phyloP scores from a whole-genome alignment of 23 red algal genomes.

The Chondrus crispus region DNA sequence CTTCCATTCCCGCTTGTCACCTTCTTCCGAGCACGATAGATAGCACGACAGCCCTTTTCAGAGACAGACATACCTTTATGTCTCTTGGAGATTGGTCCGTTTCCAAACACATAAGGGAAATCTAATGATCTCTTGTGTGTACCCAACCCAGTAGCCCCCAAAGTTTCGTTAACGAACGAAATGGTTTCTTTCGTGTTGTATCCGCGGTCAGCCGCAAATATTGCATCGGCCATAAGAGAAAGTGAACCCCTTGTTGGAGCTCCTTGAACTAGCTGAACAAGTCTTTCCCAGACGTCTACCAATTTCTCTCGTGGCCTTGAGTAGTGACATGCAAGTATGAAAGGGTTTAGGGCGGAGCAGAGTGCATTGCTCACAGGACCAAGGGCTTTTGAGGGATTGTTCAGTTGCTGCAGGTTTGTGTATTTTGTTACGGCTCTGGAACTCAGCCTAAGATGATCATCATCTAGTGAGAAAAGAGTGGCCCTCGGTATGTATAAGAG shows the following conservation, averaged over 20 bases:
- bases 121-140: background rate
- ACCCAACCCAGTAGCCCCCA: background rate
- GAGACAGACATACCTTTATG: background rate
- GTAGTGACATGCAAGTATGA: background rate
- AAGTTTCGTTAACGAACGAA: background rate
- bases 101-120: background rate
- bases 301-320: background rate
- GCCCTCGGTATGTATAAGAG: background rate
- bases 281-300: background rate
- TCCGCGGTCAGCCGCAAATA: background rate
- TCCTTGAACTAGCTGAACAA: background rate
- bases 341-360: background rate
- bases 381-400: background rate
- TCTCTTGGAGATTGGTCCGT: background rate
- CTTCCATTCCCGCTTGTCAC: background rate
- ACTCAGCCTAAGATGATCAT: background rate
- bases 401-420: background rate
- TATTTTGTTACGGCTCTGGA: background rate
- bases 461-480: background rate
- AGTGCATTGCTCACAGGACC: background rate
- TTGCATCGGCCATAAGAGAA: background rate
- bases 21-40: background rate
- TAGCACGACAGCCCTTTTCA: background rate
- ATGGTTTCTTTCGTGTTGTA: slow-evolving; percentile 19
- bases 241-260: background rate